These are phyloP conservation scores for Cercospora sesami DNA, from an alignment of 2,329 filamentous ascomycete species.

Conservation along the genomic window DNA sequence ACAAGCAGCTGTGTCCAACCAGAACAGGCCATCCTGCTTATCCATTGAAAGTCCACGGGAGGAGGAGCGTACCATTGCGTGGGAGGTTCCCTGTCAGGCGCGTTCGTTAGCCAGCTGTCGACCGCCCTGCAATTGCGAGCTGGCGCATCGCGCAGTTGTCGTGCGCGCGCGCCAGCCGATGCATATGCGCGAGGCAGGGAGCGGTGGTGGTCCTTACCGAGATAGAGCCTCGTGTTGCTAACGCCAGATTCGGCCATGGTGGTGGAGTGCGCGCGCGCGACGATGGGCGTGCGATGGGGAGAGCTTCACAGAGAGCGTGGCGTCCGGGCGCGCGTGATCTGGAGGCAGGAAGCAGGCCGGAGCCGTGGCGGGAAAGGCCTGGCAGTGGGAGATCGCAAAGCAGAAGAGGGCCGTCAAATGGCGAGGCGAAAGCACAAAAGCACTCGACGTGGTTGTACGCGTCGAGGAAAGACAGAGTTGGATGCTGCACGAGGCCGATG, in stretches of 20 bases:
- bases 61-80: constrained; percentile 73
- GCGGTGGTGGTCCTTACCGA: constrained; percentile 5
- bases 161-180: constrained; percentile 3
- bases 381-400: not conserved
- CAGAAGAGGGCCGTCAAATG: constrained; percentile 1
- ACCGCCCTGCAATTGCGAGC: constrained; percentile 17
- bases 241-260: constrained; percentile 71
- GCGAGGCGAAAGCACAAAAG: constrained; percentile 6
- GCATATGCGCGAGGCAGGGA: constrained; percentile 3
- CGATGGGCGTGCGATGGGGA: constrained; percentile 7
- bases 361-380: constrained; percentile 1
- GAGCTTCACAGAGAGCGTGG: constrained; percentile 3
- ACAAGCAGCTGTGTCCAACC: constrained; percentile 21
- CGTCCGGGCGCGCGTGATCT: constrained; percentile 11
- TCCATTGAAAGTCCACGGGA: constrained; percentile 34
- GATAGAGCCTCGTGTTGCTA: constrained; percentile 90
- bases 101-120: constrained; percentile 10
- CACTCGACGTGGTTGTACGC: constrained; percentile 7
- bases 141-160: not conserved
- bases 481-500: constrained; percentile 12
- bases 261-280: not conserved
- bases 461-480: constrained; percentile 4
- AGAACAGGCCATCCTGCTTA: constrained; percentile 28
- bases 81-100: constrained; percentile 74
- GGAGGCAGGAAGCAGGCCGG: constrained; percentile 6